These are phyloP conservation scores for Prunus padus DNA, from an alignment of 306 rosid genomes.

Conservation along the genomic window DNA sequence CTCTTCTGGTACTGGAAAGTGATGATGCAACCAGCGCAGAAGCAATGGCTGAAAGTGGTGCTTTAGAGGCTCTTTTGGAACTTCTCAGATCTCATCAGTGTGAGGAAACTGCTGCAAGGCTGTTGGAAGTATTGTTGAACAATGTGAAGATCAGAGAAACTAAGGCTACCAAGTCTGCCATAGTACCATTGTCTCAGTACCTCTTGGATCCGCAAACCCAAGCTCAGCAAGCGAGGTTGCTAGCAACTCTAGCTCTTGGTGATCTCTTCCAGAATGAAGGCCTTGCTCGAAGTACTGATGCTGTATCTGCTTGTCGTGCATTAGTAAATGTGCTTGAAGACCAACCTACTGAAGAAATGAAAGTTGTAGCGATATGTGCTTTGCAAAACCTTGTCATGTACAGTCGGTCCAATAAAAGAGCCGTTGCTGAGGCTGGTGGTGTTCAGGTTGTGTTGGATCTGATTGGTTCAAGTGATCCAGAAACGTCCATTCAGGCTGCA, in stretches of 20 bases:
- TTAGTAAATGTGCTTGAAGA: slow-evolving; percentile 98
- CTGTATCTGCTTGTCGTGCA: slow-evolving; percentile 98
- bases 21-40: slow-evolving; percentile 93
- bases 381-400: slow-evolving; percentile 97
- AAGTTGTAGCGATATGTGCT: slow-evolving; percentile 97
- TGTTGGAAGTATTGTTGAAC: slow-evolving; percentile 89
- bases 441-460: slow-evolving; percentile 97
- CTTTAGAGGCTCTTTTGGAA: slow-evolving; percentile 97
- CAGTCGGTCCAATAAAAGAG: slow-evolving; percentile 94
- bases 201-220: slow-evolving; percentile 98
- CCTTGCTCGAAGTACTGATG: slow-evolving; percentile 91
- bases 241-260: slow-evolving; percentile 97
- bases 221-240: slow-evolving; percentile 92
- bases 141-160: slow-evolving; percentile 95
- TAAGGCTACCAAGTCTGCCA: slow-evolving; percentile 84
- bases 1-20: slow-evolving; percentile 91
- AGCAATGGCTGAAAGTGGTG: slow-evolving; percentile 99
- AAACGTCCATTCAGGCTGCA: slow-evolving; percentile 94
- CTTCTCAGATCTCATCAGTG: slow-evolving; percentile 92
- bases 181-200: slow-evolving; percentile 89
- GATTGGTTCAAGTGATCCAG: slow-evolving; percentile 92
- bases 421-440: slow-evolving; percentile 99
- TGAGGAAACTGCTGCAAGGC: slow-evolving; percentile 94
- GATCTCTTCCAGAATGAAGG: slow-evolving; percentile 93
- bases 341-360: slow-evolving; percentile 99